Percentiles rank a stretch among this genome's conserved stretches.
Evolutionary conservation across 2,329 filamentous ascomycete genomes (phyloP).

Genomic region (Fusarium goolgardi): DNA sequence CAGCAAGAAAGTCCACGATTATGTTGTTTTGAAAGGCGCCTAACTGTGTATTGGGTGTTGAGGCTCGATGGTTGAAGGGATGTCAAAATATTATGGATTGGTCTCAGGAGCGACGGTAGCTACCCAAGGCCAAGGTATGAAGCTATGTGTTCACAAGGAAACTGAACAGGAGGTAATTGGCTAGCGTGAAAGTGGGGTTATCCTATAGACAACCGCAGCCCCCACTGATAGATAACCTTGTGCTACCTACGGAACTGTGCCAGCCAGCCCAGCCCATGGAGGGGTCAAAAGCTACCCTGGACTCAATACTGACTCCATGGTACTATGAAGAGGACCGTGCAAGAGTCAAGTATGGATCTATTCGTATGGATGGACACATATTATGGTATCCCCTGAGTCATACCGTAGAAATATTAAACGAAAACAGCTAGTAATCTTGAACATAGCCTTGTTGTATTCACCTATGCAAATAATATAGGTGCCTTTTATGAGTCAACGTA

Average conservation of each 20-base stretch:
- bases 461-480: neutral
- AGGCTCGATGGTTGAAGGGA: neutral
- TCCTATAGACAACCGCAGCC: too few relatives aligned
- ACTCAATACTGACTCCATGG: neutral
- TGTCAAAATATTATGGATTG: neutral
- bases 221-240: neutral
- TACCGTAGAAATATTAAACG: neutral
- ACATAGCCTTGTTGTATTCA: neutral
- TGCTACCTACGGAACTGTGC: neutral
- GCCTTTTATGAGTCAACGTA: slow-evolving; percentile 7
- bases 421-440: neutral
- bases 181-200: neutral
- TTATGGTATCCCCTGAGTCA: neutral
- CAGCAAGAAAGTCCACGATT: neutral
- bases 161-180: slow-evolving; percentile 10
- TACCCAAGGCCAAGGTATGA: slow-evolving; percentile 7
- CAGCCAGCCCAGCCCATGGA: neutral
- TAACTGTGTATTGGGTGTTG: neutral
- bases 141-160: slow-evolving; percentile 34
- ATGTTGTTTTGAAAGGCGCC: neutral
- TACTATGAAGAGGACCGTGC: neutral
- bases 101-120: slow-evolving; percentile 3
- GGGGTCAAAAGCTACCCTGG: slow-evolving; percentile 4
- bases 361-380: neutral
- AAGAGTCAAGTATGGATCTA: neutral